Percentiles rank a stretch among this genome's conserved stretches.
Conservation (phyloP, 768 basidiomycete species). For the Rubroboletus satanas region DNA sequence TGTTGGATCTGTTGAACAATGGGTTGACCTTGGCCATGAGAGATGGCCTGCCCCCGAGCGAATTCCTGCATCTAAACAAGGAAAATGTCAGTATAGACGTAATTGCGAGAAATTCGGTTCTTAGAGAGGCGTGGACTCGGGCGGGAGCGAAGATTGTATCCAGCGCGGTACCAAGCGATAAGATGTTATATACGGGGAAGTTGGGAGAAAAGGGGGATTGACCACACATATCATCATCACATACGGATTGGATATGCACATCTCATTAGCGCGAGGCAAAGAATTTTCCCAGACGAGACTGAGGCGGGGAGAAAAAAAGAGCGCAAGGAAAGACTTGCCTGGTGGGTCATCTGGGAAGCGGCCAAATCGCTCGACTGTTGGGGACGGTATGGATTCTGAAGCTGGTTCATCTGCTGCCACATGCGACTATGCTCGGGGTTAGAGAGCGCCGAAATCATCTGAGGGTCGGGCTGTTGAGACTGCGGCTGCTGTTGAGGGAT, state of each 20-base stretch:
- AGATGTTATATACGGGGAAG: conserved; percentile 10
- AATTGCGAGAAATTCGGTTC: conserved; percentile 10
- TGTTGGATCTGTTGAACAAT: conserved; percentile 42
- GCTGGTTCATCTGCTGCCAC: conserved; percentile 57
- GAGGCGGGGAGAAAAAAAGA: conserved; percentile 9
- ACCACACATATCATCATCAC: conserved; percentile 11
- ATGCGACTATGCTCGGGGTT: conserved; percentile 51
- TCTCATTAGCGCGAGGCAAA: conserved; percentile 10
- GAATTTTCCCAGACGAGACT: conserved; percentile 16
- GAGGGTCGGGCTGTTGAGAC: conserved; percentile 39
- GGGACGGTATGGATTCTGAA: conserved; percentile 41
- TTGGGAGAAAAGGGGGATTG: conserved; percentile 19
- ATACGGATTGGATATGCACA: conserved; percentile 10
- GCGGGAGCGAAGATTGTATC: background rate
- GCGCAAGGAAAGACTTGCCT: conserved; percentile 39
- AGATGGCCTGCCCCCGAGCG: conserved; percentile 38
- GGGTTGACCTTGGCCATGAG: conserved; percentile 39
- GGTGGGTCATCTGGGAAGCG: conserved; percentile 38
- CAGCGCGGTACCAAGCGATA: conserved; percentile 7
- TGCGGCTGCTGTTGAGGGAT: conserved; percentile 45
- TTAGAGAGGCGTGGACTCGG: conserved; percentile 4
- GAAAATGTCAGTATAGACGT: conserved; percentile 23
- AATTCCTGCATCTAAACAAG: conserved; percentile 43
- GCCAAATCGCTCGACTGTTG: conserved; percentile 41
- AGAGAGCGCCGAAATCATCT: conserved; percentile 38